phyloP scores from a whole-genome alignment of 345 rosid species.

The Corchorus olitorius region DNA sequence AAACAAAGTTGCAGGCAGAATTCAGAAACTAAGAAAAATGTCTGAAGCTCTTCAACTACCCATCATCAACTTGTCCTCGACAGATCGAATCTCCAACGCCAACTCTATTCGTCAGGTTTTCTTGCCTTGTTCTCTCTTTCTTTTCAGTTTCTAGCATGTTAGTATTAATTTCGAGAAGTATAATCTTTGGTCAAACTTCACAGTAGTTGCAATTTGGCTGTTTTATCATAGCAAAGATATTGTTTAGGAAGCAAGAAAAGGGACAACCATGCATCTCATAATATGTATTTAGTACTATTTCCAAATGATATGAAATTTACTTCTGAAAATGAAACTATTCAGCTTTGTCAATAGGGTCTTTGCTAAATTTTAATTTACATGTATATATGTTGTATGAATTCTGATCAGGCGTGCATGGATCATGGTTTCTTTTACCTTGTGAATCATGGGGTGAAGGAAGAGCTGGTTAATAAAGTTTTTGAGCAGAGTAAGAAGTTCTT shows the following conservation, averaged over 20 bases:
- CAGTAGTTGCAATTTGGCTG: not conserved
- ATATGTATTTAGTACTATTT: too few species aligned
- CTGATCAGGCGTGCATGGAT: slow-evolving; percentile 64
- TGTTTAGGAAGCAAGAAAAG: not conserved
- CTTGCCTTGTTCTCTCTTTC: not conserved
- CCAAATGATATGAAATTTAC: not conserved
- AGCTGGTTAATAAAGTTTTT: slow-evolving; percentile 43
- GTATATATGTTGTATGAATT: not conserved
- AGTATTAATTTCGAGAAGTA: too few species aligned
- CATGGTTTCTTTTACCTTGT: slow-evolving; percentile 84
- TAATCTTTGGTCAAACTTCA: too few species aligned
- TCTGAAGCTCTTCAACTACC: slow-evolving; percentile 43
- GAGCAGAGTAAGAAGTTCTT: slow-evolving; percentile 65
- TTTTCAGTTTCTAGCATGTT: not conserved
- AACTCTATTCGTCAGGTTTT: slow-evolving; percentile 55
- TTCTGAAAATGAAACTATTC: not conserved
- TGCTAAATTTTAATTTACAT: not conserved
- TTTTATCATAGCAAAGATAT: not conserved
- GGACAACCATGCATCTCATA: too few species aligned
- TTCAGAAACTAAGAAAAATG: not conserved
- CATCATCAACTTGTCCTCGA: slow-evolving; percentile 25
- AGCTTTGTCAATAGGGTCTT: not conserved
- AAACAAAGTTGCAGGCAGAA: not conserved
- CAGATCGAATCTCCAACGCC: slow-evolving; percentile 44
- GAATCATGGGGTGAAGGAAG: slow-evolving; percentile 77